Evolutionary conservation across 2,329 filamentous ascomycete species (phyloP), one percentile per base, ranked within the genome.

Genomic region (Talaromyces marneffei): DNA sequence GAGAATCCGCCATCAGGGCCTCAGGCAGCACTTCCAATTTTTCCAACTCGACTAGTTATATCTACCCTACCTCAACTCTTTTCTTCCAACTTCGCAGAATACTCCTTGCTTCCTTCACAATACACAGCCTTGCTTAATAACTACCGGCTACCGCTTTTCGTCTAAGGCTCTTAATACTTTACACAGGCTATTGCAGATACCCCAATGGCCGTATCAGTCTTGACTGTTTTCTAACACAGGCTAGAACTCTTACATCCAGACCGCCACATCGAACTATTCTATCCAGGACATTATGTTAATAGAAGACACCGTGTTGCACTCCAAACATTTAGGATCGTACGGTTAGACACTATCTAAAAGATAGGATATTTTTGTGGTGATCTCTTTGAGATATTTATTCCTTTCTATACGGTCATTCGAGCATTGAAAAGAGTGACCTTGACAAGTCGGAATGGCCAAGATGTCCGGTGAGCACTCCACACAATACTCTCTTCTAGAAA

Each of bases 311-410:
- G 27, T 40, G 5, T 53, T 35, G n/a, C 10, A 29, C 18, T 59
- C 25, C 16, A 33, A 42, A 53, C 27, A 53, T 18, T 25, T 5
- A 53, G 46, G 23, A 35, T 40, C 57, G 16, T 59, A 57, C 65
- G 62, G 50, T 55, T 66, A 14, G 54, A 6, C 3, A 10, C 14
- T 7, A 5, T 1, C 3, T n/a, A 20, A 9, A 40, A 40, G 3
- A 14, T 9, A n/a, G 14, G 2, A 18, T 40, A 25, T 40, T 9
- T 2, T 52, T 14, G 10, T 52, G 18, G 48, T 35, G 27, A 55
- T 39, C 20, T 39, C 25, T 37, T 39, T 18, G 33, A 27, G 20
- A 39, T 25, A 27, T 18, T 35, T 16, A 14, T 52, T n/a, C 18
- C 6, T 14, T 12, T 20, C 8, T 33, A 33, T 9, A 20, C 29